phyloP scores from a whole-genome alignment of 768 basidiomycete species.

The Termitomyces sp. region DNA sequence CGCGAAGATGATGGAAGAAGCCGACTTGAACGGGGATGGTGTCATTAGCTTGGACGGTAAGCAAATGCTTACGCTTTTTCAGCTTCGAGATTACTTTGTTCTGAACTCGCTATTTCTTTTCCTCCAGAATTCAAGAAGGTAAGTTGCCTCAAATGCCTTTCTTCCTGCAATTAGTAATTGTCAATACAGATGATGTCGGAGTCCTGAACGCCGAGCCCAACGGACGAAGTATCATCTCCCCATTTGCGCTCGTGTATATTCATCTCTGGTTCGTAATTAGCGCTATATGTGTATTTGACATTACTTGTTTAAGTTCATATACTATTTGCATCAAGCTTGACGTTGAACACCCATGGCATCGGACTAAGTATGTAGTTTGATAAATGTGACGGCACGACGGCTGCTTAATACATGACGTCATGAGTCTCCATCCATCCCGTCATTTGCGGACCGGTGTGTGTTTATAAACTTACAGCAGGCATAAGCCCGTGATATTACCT shows the following conservation, averaged over 20 bases:
- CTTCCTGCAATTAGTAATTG: background rate
- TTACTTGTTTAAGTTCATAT: background rate
- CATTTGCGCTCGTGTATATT: background rate
- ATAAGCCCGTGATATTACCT: background rate
- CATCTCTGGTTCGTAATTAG: background rate
- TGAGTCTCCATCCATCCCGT: background rate
- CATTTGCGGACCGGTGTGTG: background rate
- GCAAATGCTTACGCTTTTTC: slow-evolving; percentile 9
- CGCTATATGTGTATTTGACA: background rate
- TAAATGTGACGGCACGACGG: background rate
- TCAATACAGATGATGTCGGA: slow-evolving; percentile 9
- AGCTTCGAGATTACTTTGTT: background rate
- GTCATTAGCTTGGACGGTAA: slow-evolving; percentile 75
- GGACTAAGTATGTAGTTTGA: too few relatives aligned
- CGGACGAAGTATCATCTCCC: too few relatives aligned
- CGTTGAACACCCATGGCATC: too few relatives aligned
- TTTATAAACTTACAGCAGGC: background rate
- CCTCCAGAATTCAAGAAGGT: slow-evolving; percentile 13
- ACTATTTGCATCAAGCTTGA: too few relatives aligned
- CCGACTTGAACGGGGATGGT: slow-evolving; percentile 79
- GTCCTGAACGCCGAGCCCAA: background rate
- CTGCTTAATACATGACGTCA: background rate
- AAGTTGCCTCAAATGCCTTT: background rate
- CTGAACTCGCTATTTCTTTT: background rate
- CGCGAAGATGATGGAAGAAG: slow-evolving; percentile 89